phyloP scores from a whole-genome alignment of 176 grass and related monocot genomes.

The Hordeum vulgare region MorexV3_pseudomolecules_assembly NC_058524.1:184241864-184242363 shows the following conservation, averaged over 20 bases:
- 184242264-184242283: background rate
- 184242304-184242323: too few species aligned
- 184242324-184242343: too few species aligned
- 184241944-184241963: background rate
- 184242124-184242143: background rate
- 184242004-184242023: conserved; percentile 82
- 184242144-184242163: background rate
- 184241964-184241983: conserved; percentile 4
- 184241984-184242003: conserved; percentile 93
- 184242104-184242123: conserved; percentile 8
- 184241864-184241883: background rate
- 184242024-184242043: conserved; percentile 70
- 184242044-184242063: conserved; percentile 98
- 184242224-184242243: background rate
- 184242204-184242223: background rate
- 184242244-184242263: background rate
- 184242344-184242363: too few species aligned
- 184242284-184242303: too few species aligned
- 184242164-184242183: background rate
- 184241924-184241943: background rate
- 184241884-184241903: background rate
- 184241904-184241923: background rate
- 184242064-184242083: conserved; percentile 66
- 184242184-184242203: background rate
- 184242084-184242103: background rate